phyloP scores from a whole-genome alignment of 2,329 filamentous ascomycete genomes.

The Colletotrichum liaoningense region DNA sequence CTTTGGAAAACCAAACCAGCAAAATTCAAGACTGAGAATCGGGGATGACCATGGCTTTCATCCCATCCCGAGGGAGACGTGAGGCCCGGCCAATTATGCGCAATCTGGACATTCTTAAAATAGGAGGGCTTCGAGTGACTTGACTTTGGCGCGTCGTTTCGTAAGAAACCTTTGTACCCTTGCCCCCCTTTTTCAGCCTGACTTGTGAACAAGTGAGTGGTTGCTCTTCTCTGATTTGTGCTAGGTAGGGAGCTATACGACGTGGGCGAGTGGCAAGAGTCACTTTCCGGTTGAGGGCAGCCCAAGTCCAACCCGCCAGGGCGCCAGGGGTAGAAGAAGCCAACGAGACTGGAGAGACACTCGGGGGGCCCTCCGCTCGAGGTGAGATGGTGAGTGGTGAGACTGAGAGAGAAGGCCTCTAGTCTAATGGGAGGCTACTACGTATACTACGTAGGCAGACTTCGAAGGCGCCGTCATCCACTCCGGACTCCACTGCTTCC shows the following conservation, averaged over 20 bases:
- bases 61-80: slow-evolving; percentile 18
- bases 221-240: background rate
- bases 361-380: background rate
- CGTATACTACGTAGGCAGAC: background rate
- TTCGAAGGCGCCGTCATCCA: background rate
- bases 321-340: slow-evolving; percentile 4
- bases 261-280: background rate
- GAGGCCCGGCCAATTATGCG: slow-evolving; percentile 24
- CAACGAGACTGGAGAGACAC: slow-evolving; percentile 6
- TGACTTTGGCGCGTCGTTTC: background rate
- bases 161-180: background rate
- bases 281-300: background rate
- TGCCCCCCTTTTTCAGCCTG: background rate
- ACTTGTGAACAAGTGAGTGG: background rate
- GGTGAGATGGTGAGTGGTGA: background rate
- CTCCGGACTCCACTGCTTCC: background rate
- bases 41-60: slow-evolving; percentile 29
- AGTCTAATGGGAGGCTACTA: background rate
- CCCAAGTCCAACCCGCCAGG: background rate
- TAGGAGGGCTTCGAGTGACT: slow-evolving; percentile 16
- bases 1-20: slow-evolving; percentile 8
- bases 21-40: slow-evolving; percentile 11
- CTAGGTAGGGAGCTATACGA: background rate
- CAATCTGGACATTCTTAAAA: slow-evolving; percentile 5
- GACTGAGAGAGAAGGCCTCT: background rate